Conservation (phyloP, 768 basidiomycete species). For the Kwoniella sp. region DNA sequence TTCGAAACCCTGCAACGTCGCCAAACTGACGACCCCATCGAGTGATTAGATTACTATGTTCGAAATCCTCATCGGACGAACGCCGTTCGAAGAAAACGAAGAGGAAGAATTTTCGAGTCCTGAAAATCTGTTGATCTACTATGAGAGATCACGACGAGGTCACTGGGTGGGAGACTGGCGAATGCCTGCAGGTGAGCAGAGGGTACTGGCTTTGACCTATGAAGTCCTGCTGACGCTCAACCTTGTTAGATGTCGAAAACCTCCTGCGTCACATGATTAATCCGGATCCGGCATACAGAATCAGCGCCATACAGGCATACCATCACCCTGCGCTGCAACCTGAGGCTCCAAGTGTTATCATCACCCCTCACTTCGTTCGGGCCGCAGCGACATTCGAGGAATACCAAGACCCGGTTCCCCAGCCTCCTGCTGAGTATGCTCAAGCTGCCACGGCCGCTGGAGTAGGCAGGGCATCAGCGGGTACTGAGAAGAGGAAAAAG, state of each 20-base stretch:
- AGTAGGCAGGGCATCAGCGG: neutral
- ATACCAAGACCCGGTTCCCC: constrained; percentile 21
- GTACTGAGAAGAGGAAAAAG: constrained; percentile 28
- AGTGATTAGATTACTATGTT: constrained; percentile 72
- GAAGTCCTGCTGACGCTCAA: too few species aligned
- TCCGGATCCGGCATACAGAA: constrained; percentile 40
- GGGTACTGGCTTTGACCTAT: too few species aligned
- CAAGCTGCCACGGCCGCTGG: constrained; percentile 11
- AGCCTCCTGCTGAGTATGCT: constrained; percentile 4
- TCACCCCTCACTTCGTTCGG: constrained; percentile 54
- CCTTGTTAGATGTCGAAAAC: constrained; percentile 37
- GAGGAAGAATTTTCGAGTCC: constrained; percentile 74
- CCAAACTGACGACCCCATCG: constrained; percentile 65
- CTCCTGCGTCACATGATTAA: constrained; percentile 48
- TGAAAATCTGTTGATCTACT: constrained; percentile 82
- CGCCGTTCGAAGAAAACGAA: constrained; percentile 73
- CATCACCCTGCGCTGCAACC: constrained; percentile 48
- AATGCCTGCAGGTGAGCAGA: constrained; percentile 62
- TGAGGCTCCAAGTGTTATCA: constrained; percentile 37
- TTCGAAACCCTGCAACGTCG: neutral
- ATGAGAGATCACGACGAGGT: constrained; percentile 73
- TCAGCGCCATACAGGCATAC: constrained; percentile 47
- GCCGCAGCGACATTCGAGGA: constrained; percentile 43
- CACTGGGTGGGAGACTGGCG: constrained; percentile 84
- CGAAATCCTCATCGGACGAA: constrained; percentile 87